Conservation (phyloP, 1,284 basidiomycete species). For the Chalciporus piperatoides region DNA sequence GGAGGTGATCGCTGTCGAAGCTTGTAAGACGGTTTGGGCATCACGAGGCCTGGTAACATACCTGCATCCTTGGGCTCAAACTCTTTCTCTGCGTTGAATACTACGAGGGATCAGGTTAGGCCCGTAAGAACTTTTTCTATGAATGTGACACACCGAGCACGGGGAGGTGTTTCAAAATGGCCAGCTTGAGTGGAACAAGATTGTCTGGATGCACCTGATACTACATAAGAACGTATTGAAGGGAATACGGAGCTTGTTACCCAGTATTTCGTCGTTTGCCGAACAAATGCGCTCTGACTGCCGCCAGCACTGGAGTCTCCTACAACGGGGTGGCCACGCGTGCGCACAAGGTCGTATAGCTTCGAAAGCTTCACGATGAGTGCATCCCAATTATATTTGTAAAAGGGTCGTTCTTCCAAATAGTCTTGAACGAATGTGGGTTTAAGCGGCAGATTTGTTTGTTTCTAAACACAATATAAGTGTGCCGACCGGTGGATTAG, state of each 20-base stretch:
- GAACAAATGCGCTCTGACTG: constrained; percentile 92
- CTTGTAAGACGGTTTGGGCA: constrained; percentile 5
- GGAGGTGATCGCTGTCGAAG: constrained; percentile 68
- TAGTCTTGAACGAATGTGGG: constrained; percentile 84
- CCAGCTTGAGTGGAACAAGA: constrained; percentile 93
- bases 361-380: constrained; percentile 97
- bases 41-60: constrained; percentile 28
- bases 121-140: not conserved
- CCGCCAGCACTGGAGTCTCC: constrained; percentile 95
- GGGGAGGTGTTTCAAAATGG: constrained; percentile 90
- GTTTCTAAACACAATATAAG: constrained; percentile 58
- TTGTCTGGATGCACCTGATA: constrained; percentile 89
- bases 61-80: constrained; percentile 88
- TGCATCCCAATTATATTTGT: constrained; percentile 90
- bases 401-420: constrained; percentile 93
- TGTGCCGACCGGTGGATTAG: not conserved
- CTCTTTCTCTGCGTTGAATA: constrained; percentile 95
- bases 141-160: constrained; percentile 65
- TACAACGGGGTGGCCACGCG: constrained; percentile 89
- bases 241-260: constrained; percentile 41
- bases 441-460: constrained; percentile 65
- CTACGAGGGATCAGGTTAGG: constrained; percentile 39
- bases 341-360: constrained; percentile 94
- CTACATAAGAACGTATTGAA: constrained; percentile 7
- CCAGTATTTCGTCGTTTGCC: constrained; percentile 99